Evolutionary conservation across 768 basidiomycete species (phyloP).

Genomic region (Gautieria morchelliformis): DNA sequence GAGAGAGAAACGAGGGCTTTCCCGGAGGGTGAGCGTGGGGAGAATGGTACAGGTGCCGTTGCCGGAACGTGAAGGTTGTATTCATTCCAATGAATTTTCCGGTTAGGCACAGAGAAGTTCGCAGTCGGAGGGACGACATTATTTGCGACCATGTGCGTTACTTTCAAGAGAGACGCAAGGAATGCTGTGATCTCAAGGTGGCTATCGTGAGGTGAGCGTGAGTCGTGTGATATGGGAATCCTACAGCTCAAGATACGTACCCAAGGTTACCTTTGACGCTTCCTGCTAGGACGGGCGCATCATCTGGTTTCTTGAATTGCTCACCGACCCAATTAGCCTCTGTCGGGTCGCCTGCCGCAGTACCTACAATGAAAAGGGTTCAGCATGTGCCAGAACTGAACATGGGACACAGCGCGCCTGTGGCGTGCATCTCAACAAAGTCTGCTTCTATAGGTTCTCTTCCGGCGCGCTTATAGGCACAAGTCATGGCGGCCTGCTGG

Average conservation of each 20-base stretch:
- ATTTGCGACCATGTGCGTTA: constrained; percentile 28
- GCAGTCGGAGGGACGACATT: constrained; percentile 31
- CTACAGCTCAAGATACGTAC: constrained; percentile 15
- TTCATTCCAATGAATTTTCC: constrained; percentile 30
- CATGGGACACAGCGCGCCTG: constrained; percentile 20
- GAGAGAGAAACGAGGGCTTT: constrained; percentile 30
- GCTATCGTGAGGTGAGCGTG: constrained; percentile 11
- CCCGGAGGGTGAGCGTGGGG: constrained; percentile 14
- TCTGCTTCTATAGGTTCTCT: constrained; percentile 32
- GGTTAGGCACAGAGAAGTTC: constrained; percentile 27
- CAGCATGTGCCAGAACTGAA: not conserved
- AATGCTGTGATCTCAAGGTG: constrained; percentile 35
- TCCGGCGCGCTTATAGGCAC: constrained; percentile 25
- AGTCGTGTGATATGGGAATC: not conserved
- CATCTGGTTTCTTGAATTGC: constrained; percentile 21
- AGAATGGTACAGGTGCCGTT: constrained; percentile 18
- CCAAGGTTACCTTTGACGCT: constrained; percentile 41
- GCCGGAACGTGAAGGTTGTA: constrained; percentile 28
- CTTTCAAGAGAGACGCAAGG: constrained; percentile 35
- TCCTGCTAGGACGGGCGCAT: constrained; percentile 26
- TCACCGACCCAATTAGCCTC: constrained; percentile 41
- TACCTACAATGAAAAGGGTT: constrained; percentile 16
- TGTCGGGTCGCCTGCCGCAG: constrained; percentile 38
- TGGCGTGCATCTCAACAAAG: constrained; percentile 41
- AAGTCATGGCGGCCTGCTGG: constrained; percentile 28